Percentiles rank a stretch among this genome's conserved stretches.
Evolutionary conservation across 1,284 basidiomycete genomes (phyloP).

Genomic region (Malassezia psittaci): DNA sequence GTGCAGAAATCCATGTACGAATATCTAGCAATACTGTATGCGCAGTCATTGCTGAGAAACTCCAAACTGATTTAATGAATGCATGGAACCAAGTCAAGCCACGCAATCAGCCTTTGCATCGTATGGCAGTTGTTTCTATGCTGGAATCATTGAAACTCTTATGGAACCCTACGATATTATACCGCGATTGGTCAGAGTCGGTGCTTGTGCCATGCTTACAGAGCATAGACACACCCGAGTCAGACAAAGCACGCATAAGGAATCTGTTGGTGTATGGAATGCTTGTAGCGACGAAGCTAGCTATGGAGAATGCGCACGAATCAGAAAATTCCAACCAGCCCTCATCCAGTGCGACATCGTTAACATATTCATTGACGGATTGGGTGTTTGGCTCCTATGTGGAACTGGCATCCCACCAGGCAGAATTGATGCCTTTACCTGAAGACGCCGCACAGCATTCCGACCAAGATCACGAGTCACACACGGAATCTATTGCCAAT

Average conservation of each 20-base stretch:
- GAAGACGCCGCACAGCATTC: not conserved
- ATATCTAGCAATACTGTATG: not conserved
- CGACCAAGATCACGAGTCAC: not conserved
- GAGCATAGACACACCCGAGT: conserved; percentile 20
- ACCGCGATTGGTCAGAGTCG: conserved; percentile 39
- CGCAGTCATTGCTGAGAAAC: conserved; percentile 1
- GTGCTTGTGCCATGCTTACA: conserved; percentile 36
- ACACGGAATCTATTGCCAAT: not conserved
- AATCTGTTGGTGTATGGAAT: conserved; percentile 33
- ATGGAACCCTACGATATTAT: conserved; percentile 24
- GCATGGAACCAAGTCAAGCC: not conserved
- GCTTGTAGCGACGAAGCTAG: conserved; percentile 6
- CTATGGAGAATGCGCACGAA: too few species aligned
- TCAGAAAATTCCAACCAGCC: too few species aligned
- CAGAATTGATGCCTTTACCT: conserved; percentile 12
- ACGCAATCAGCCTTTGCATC: not conserved
- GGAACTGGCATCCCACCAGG: conserved; percentile 22
- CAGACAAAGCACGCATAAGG: conserved; percentile 24
- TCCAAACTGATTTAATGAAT: conserved; percentile 7
- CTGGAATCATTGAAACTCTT: conserved; percentile 25
- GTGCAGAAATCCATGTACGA: not conserved
- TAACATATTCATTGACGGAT: conserved; percentile 18
- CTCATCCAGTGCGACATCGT: not conserved
- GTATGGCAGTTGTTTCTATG: not conserved
- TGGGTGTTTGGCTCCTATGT: conserved; percentile 38